Evolutionary conservation across 75 land plant genomes (phyloP), one percentile per base, ranked within the genome.

Genomic region (Cryptomeria japonica): DNA sequence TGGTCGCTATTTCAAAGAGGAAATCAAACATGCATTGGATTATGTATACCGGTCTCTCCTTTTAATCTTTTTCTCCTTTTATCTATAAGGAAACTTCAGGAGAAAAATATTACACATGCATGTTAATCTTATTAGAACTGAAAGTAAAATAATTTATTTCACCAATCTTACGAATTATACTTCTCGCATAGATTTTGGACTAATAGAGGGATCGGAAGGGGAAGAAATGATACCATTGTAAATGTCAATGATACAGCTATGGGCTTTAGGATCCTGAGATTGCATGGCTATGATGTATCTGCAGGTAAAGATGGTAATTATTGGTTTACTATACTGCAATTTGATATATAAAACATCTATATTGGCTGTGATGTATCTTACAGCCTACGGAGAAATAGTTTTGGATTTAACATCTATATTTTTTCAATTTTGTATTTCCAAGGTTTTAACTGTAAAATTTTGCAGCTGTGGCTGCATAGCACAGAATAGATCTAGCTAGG

Each of bases 211-310:
- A 70, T 70, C 6, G 75, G 75, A n/a, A 28, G 3, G 12, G 75
- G 75, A 70, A 70, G 75, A 16, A 0, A 70, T 31, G 75, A 70
- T 70, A 70, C 11, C 0, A 7, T 70, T 70, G 32, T 31, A 16
- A 70, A n/a, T 70, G 32, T 70, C 11, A 70, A 70, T n/a, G 75
- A 89, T 39, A 79, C 85, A 15, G 25, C 64, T 82, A 87, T 89
- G 90, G 88, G 76, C 13, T 64, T 89, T 80, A 28, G 88, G 55
- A 70, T 89, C 10, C 39, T 89, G 7, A 41, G 90, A 32, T 13
- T 86, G 0, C 90, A 89, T 76, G 90, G 90, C 2, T 89, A 89
- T 36, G 9, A 39, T 9, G 88, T 89, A 19, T 79, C 90, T 11
- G 3, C 90, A 58, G 88, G 90, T 89, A 47, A 53, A 37, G 42